Evolutionary conservation across 2,329 filamentous ascomycete genomes (phyloP), one percentile per base, ranked within the genome.

Genomic region (Venturia oleaginea): DNA sequence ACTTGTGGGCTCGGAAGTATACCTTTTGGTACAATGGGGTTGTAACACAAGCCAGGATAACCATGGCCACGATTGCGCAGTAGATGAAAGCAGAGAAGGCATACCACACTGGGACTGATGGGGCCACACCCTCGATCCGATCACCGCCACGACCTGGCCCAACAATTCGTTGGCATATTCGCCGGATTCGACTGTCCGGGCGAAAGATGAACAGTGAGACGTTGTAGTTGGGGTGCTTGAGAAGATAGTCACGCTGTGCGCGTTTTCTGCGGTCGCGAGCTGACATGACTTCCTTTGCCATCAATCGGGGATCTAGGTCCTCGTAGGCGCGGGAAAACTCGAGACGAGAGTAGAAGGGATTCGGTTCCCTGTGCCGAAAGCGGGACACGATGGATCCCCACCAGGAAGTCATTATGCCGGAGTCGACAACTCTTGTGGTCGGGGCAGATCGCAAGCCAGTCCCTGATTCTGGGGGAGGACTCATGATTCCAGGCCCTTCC

Each of bases 41-140:
- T 1, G 92, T 96, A 61, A 97, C 82, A 72, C 93, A 99, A 37
- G 94, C 94, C 62, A 99, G 83, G 55, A 97, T 77, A n/a, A 99
- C 94, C 95, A 99, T 99, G 61, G 91, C 90, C 51, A 97, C 90
- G 67, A 99, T 97, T 17, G 91, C 89, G 30, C 89, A 86, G 74
- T 99, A 99, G 64, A 97, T 90, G 70, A 99, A 89, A 3, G 91
- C 91, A 0, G 94, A 97, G 74, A 97, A 96, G 0, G 85, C 80
- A 73, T 96, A 97, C 92, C 94, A 99, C 10, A 94, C 82, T 4
- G 90, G 85, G 68, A 91, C 92, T 69, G 94, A 93, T 0, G 94
- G 94, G 66, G 92, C 87, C 0, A 95, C 86, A 17, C 94, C 94
- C 74, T 97, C 91, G 67, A 96, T 89, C 55, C 94, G 87, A 73